These are phyloP conservation scores for Mycena leptocephala DNA, from an alignment of 768 basidiomycete genomes.

Conservation along the genomic window DNA sequence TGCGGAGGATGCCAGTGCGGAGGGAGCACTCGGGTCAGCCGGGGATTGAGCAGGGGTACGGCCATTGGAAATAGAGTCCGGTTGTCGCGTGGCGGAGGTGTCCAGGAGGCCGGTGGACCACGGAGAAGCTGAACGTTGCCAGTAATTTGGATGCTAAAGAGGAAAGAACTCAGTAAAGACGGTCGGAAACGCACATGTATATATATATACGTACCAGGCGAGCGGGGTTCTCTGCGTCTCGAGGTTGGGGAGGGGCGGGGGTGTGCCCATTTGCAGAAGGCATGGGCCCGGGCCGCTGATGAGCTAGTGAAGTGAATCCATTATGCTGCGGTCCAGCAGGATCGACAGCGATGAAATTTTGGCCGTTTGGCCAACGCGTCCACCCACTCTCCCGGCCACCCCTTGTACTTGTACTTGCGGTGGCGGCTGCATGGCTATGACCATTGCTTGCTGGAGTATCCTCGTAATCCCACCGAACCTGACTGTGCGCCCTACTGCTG, in stretches of 20 bases:
- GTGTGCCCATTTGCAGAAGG: constrained; percentile 44
- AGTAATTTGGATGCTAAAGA: constrained; percentile 23
- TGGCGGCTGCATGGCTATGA: constrained; percentile 49
- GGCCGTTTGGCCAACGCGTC: constrained; percentile 33
- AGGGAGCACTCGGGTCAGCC: not conserved
- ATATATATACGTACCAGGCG: not conserved
- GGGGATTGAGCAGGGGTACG: not conserved
- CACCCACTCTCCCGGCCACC: constrained; percentile 29
- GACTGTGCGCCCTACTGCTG: constrained; percentile 35
- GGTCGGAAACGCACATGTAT: too few species aligned
- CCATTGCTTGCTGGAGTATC: constrained; percentile 39
- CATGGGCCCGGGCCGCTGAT: constrained; percentile 44
- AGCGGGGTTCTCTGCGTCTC: constrained; percentile 36
- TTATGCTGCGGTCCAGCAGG: constrained; percentile 22
- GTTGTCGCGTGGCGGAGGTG: constrained; percentile 7
- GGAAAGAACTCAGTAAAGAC: not conserved
- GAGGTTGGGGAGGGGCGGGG: constrained; percentile 36
- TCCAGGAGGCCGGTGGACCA: constrained; percentile 15
- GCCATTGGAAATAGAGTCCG: not conserved
- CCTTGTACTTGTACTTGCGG: constrained; percentile 35
- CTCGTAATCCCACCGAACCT: constrained; percentile 35
- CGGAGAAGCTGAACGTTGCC: constrained; percentile 24
- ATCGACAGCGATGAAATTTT: constrained; percentile 20
- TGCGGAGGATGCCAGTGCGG: not conserved
- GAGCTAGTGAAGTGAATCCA: constrained; percentile 44